Evolutionary conservation across 2,329 filamentous ascomycete genomes (phyloP).

Genomic region (Hypoxylon sp.): DNA sequence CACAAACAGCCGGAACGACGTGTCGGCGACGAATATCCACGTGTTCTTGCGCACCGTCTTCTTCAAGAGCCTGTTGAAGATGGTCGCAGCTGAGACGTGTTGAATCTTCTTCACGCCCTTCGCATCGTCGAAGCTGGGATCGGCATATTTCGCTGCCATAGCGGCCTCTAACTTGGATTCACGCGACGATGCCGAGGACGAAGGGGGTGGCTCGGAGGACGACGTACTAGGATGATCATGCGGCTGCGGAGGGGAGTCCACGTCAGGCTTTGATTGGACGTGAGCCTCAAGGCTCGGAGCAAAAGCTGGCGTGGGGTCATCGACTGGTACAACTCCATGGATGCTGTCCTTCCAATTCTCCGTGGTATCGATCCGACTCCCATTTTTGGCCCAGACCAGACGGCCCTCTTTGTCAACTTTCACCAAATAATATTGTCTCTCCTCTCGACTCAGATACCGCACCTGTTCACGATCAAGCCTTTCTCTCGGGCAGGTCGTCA

Average conservation of each 20-base stretch:
- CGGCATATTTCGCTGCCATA: constrained; percentile 70
- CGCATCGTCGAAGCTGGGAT: constrained; percentile 66
- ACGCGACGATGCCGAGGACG: constrained; percentile 48
- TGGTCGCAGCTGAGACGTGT: constrained; percentile 73
- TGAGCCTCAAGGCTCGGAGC: constrained; percentile 46
- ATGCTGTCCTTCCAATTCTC: constrained; percentile 80
- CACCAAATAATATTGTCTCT: constrained; percentile 82
- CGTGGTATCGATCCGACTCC: constrained; percentile 77
- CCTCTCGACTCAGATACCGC: constrained; percentile 82
- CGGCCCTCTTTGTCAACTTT: constrained; percentile 76
- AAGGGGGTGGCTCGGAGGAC: constrained; percentile 32
- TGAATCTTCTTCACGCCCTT: constrained; percentile 63
- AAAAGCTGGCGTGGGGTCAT: constrained; percentile 67
- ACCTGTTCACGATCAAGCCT: constrained; percentile 80
- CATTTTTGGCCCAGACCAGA: constrained; percentile 89
- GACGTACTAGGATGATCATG: constrained; percentile 26
- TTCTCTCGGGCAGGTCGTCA: constrained; percentile 76
- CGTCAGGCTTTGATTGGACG: constrained; percentile 35
- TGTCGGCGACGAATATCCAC: constrained; percentile 94
- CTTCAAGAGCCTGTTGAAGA: constrained; percentile 80
- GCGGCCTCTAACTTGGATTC: constrained; percentile 64
- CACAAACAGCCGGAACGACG: constrained; percentile 83
- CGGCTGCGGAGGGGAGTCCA: constrained; percentile 38
- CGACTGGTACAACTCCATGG: constrained; percentile 71
- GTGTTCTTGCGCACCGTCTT: constrained; percentile 85